Evolutionary conservation across 2,329 filamentous ascomycete genomes (phyloP), one percentile per base, ranked within the genome.

Genomic region (Penicillium sp.): DNA sequence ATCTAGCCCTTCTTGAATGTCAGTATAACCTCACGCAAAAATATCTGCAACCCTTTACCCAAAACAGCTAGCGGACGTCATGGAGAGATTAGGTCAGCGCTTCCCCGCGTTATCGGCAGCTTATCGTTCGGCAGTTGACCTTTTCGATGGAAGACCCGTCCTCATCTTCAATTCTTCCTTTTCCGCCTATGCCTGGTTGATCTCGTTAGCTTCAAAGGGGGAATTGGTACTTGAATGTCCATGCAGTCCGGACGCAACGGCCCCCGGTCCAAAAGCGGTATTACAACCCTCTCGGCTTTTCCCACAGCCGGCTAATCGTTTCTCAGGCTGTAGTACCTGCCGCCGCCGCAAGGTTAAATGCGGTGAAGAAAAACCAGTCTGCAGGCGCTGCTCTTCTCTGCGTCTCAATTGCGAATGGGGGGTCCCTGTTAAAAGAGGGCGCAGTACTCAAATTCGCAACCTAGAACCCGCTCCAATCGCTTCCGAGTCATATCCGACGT

Each of bases 201-300:
- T 40, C 39, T 50, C 21, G 43, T 18, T 54, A 50, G 46, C 43
- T 49, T 18, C 41, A 42, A 48, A 39, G 52, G 57, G 54, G 54
- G 58, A 36, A 51, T 53, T 55, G 50, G 45, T 27, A 51, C 42
- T 64, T 58, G 5, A 49, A 72, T 70, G 66, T 71, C 67, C 39
- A 43, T 42, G 39, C 50, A 53, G 5, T 18, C 40, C 54, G 69
- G 69, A 57, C 63, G 69, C 57, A 69, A 72, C 61, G 69, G 68
- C 57, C 70, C 72, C 62, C 69, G 72, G 61, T 74, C 72, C 21
- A 74, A 72, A 61, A 73, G 68, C 61, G 72, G 72, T 74, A 60
- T 27, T 58, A 42, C 22, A 24, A 41, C n/a, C 45, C 45, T 27
- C 9, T 32, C 1, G 5, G 31, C 13, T 11, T 18, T 40, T 34